Conservation (phyloP, 306 rosid species). For the Trifolium subterraneum region DNA sequence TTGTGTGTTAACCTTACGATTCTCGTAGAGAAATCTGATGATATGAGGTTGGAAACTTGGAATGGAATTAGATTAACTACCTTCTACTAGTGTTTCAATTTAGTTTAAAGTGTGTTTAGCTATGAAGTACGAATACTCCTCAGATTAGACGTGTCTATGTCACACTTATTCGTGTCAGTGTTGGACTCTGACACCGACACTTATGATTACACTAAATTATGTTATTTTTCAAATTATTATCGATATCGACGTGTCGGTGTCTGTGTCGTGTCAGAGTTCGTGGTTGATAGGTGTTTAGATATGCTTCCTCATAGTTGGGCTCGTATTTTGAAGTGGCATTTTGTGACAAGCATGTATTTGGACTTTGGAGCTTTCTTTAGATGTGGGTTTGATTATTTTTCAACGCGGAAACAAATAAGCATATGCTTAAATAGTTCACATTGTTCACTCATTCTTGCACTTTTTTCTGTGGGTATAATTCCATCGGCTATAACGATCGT, state of each 20-base stretch:
- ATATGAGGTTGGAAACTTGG: no score
- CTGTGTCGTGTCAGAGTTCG: no score
- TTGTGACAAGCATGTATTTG: background rate
- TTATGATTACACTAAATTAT: no score
- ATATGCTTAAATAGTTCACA: background rate
- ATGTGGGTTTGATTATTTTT: background rate
- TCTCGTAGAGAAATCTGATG: no score
- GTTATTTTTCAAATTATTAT: no score
- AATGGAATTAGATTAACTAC: no score
- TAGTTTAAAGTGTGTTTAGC: background rate
- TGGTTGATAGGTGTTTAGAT: background rate
- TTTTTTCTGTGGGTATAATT: background rate
- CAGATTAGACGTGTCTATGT: no score
- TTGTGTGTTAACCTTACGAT: no score
- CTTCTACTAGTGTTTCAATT: background rate
- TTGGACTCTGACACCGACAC: no score
- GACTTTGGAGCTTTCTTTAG: constrained; percentile 1
- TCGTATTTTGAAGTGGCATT: background rate
- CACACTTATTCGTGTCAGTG: no score
- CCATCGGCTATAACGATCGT: background rate
- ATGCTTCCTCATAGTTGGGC: background rate
- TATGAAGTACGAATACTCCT: no score
- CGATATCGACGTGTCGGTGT: no score
- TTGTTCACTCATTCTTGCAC: background rate
- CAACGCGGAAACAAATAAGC: background rate